Evolutionary conservation across 257 asterid genomes (phyloP).

Genomic region (Solanum tacnaense): DNA sequence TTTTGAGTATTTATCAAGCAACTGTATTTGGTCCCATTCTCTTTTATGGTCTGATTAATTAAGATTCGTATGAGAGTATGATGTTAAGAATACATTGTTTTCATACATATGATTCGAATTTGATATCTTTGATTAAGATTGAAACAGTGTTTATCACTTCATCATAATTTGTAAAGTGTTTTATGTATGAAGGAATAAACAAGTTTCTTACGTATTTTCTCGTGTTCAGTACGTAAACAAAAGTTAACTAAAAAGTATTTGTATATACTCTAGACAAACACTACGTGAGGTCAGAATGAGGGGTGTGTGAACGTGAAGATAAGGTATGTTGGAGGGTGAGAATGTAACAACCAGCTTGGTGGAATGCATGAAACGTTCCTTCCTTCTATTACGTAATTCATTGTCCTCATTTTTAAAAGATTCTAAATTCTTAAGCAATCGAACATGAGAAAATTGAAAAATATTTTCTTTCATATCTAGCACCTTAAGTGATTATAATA

Average conservation of each 20-base stretch:
- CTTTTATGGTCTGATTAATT: too few relatives aligned
- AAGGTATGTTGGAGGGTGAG: background rate
- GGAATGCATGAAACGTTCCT: background rate
- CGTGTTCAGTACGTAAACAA: background rate
- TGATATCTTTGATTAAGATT: background rate
- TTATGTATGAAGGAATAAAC: too few relatives aligned
- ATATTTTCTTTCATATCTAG: rapidly evolving
- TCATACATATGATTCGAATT: too few relatives aligned
- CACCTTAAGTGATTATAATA: background rate
- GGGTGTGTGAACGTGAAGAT: too few relatives aligned
- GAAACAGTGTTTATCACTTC: too few relatives aligned
- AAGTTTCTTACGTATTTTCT: too few relatives aligned
- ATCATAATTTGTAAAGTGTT: background rate
- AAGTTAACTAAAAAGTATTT: background rate
- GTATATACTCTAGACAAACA: background rate
- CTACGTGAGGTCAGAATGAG: background rate
- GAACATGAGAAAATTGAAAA: background rate
- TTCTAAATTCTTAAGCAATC: background rate
- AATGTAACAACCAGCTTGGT: background rate
- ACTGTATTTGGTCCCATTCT: background rate
- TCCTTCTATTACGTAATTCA: background rate
- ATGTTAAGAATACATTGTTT: too few relatives aligned
- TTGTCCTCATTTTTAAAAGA: background rate
- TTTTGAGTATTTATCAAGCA: conserved; percentile 2
- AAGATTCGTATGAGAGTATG: background rate